phyloP scores from a whole-genome alignment of 768 basidiomycete species.

The Mycena haematopus region DNA sequence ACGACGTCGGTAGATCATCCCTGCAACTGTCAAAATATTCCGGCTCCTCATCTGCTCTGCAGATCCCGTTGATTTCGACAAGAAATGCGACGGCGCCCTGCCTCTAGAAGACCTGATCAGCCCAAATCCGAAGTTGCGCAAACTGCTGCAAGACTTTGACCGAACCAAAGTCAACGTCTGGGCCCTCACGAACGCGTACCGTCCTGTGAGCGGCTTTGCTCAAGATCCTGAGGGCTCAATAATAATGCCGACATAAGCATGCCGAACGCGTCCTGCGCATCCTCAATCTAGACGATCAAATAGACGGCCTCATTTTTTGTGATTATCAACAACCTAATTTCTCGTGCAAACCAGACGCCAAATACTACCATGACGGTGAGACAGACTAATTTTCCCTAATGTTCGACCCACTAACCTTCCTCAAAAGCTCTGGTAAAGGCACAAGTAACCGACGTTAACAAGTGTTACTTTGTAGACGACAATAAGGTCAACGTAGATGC shows the following conservation, averaged over 20 bases:
- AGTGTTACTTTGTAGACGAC: slow-evolving; percentile 84
- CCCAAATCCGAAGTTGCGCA: slow-evolving; percentile 64
- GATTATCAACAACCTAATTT: slow-evolving; percentile 74
- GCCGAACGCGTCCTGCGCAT: slow-evolving; percentile 81
- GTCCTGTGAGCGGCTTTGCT: slow-evolving; percentile 51
- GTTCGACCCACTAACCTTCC: not conserved
- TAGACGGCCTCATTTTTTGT: slow-evolving; percentile 81
- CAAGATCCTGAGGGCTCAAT: not conserved
- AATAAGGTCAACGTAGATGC: slow-evolving; percentile 71
- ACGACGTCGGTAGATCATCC: slow-evolving; percentile 62
- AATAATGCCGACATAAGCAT: slow-evolving; percentile 55
- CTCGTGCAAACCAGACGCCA: slow-evolving; percentile 80
- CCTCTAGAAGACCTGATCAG: slow-evolving; percentile 82
- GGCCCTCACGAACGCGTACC: slow-evolving; percentile 88
- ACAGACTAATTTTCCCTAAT: not conserved
- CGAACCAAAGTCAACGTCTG: slow-evolving; percentile 79
- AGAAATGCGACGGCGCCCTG: slow-evolving; percentile 81
- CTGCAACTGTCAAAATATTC: not conserved
- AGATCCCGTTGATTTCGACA: slow-evolving; percentile 86
- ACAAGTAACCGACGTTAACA: slow-evolving; percentile 64
- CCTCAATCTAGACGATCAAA: slow-evolving; percentile 70
- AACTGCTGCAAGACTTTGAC: slow-evolving; percentile 81
- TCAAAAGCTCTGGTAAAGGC: slow-evolving; percentile 71
- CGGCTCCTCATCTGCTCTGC: slow-evolving; percentile 9
- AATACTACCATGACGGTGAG: slow-evolving; percentile 68